Evolutionary conservation across 805 yeast species (phyloP).

Genomic region (Myxozyma neotropica): DNA sequence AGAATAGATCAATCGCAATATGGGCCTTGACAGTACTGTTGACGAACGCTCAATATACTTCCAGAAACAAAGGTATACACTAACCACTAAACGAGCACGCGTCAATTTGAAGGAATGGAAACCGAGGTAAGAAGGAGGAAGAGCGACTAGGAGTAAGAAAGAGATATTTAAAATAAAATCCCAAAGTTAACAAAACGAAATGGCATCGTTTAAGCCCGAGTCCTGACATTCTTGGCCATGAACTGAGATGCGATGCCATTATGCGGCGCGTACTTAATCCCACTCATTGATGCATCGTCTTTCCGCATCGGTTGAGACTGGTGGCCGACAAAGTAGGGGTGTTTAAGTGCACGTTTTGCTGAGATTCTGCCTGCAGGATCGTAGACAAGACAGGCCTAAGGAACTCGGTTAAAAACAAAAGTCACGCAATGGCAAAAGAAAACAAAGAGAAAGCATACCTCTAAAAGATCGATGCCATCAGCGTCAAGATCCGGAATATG

Average conservation of each 20-base stretch:
- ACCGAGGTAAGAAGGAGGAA: no score
- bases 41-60: no score
- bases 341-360: slow-evolving; percentile 88
- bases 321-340: slow-evolving; percentile 67
- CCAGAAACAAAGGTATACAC: no score
- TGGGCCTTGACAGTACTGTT: no score
- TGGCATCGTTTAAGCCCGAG: slow-evolving; percentile 4
- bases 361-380: slow-evolving; percentile 94
- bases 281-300: slow-evolving; percentile 5
- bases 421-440: not conserved
- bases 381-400: slow-evolving; percentile 66
- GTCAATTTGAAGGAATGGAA: no score
- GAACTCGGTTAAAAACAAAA: not conserved
- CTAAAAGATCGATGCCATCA: slow-evolving; percentile 81
- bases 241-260: slow-evolving; percentile 8
- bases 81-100: no score
- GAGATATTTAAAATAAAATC: no score
- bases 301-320: slow-evolving; percentile 11
- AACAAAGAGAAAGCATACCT: slow-evolving; percentile 36
- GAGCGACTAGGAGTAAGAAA: no score
- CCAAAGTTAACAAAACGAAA: not conserved
- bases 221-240: slow-evolving; percentile 11
- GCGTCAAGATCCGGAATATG: slow-evolving; percentile 78
- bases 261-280: slow-evolving; percentile 6
- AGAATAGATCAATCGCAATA: no score